Evolutionary conservation across 1,284 basidiomycete species (phyloP), one percentile per base, ranked within the genome.

Genomic region (Leccinum griseonigrum): DNA sequence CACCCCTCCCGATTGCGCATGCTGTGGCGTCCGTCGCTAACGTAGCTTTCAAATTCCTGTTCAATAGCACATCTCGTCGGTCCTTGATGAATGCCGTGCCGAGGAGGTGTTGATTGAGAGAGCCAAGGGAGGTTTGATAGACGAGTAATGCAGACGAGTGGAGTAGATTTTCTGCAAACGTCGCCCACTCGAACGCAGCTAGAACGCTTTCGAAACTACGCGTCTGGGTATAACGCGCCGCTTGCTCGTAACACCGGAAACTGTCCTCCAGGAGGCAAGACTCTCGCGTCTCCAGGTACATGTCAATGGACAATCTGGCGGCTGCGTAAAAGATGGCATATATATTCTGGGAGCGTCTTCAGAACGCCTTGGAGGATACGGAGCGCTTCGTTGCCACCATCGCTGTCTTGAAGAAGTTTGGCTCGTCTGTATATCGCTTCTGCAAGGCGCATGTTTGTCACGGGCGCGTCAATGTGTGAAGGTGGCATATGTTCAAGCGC

Each of bases 131-230:
- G 2, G 62, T 63, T 57, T 63, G 63, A 54, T 74, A 71, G 11
- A 71, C 72, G 38, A 62, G 61, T 36, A 71, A 38, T 52, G 59
- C 61, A 1, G 72, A 73, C 2, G 60, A n/a, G 55, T 74, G 72
- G 9, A 36, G 48, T 0, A 6, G 22, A 14, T 38, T 9, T 14
- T 65, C 57, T 1, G 71, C 71, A 1, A 1, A 0, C 9, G 26
- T 13, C 2, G 40, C 60, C 70, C 70, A 71, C 2, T 61, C 32
- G 16, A 74, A 53, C 8, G 63, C 64, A 3, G 14, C 29, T 2
- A 2, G 0, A 8, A 71, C 57, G 4, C 54, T 67, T 36, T 5
- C 16, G 40, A 48, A 64, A 56, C 60, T 60, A 31, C 16, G 9
- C 3, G 4, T 14, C 32, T 48, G 54, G 29, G 31, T 54, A 13